These are phyloP conservation scores for Closterium sp. DNA, from an alignment of 139 green algal genomes.

Conservation along the genomic window DNA sequence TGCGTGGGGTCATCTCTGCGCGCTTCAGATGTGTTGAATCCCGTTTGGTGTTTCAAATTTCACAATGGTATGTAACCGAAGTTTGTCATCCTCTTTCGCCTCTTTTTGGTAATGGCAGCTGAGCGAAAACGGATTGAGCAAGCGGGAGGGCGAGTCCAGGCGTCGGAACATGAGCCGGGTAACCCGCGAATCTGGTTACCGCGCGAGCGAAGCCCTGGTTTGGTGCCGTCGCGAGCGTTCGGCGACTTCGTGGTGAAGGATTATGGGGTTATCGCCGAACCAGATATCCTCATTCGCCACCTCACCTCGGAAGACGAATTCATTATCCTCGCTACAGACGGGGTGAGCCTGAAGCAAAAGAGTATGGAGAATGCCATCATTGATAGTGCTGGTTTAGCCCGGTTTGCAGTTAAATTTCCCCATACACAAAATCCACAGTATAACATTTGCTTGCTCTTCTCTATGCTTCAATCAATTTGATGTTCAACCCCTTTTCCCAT, in stretches of 20 bases:
- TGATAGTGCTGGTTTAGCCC: neutral
- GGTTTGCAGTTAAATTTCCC: neutral
- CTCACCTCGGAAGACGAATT: slow-evolving; percentile 29
- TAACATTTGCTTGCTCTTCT: no score
- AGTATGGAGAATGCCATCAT: no score
- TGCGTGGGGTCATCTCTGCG: no score
- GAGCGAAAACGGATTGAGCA: slow-evolving; percentile 11
- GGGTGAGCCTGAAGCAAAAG: slow-evolving; percentile 13
- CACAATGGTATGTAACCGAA: no score
- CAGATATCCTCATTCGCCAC: neutral
- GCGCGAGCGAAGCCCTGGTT: slow-evolving; percentile 5
- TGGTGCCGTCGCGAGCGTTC: slow-evolving; percentile 15
- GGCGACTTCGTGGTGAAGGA: slow-evolving; percentile 11
- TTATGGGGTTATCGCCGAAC: slow-evolving; percentile 1
- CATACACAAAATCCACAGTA: neutral
- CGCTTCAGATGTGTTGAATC: no score
- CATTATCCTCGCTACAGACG: slow-evolving; percentile 32
- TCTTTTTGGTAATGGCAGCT: neutral
- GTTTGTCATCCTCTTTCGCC: neutral
- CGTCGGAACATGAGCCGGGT: slow-evolving; percentile 8
- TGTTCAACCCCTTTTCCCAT: no score
- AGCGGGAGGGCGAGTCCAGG: slow-evolving; percentile 13
- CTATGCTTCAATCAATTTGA: no score
- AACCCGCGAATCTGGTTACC: neutral
- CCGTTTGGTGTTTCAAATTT: no score